Conservation (phyloP, 768 basidiomycete species). For the Amanita rimosa region DNA sequence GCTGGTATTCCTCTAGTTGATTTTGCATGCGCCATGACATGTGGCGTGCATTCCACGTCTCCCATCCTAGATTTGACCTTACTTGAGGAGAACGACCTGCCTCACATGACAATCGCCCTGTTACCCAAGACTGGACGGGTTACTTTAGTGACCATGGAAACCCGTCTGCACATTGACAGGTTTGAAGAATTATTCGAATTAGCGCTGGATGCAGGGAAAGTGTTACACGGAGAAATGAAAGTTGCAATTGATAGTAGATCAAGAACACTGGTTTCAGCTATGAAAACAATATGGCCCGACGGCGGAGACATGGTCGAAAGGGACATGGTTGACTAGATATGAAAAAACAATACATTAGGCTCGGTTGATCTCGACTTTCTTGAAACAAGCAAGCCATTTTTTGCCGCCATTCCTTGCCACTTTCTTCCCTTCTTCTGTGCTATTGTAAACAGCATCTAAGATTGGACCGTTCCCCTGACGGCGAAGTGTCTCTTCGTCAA, state of each 20-base stretch:
- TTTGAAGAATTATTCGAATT: constrained; percentile 83
- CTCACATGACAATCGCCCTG: constrained; percentile 79
- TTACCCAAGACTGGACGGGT: constrained; percentile 83
- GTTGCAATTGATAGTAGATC: constrained; percentile 56
- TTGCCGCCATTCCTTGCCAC: constrained; percentile 85
- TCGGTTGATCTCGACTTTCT: constrained; percentile 37
- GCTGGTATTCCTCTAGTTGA: constrained; percentile 88
- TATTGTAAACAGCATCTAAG: constrained; percentile 70
- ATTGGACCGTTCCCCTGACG: constrained; percentile 64
- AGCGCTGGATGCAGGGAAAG: constrained; percentile 65
- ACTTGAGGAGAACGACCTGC: constrained; percentile 86
- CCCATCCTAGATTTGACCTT: constrained; percentile 82
- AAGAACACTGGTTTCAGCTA: constrained; percentile 45
- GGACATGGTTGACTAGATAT: constrained; percentile 20
- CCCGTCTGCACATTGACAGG: constrained; percentile 82
- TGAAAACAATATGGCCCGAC: constrained; percentile 31
- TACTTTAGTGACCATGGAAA: constrained; percentile 88
- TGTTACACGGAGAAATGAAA: constrained; percentile 81
- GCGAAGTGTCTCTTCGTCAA: constrained; percentile 69
- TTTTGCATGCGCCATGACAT: constrained; percentile 83
- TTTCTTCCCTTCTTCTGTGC: constrained; percentile 96
- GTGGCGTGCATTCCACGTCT: constrained; percentile 73
- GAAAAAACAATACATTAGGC: not conserved
- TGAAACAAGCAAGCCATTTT: constrained; percentile 90
- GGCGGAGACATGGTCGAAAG: constrained; percentile 17